Evolutionary conservation across 2,329 filamentous ascomycete species (phyloP).

Genomic region (Ascochyta fabae): DNA sequence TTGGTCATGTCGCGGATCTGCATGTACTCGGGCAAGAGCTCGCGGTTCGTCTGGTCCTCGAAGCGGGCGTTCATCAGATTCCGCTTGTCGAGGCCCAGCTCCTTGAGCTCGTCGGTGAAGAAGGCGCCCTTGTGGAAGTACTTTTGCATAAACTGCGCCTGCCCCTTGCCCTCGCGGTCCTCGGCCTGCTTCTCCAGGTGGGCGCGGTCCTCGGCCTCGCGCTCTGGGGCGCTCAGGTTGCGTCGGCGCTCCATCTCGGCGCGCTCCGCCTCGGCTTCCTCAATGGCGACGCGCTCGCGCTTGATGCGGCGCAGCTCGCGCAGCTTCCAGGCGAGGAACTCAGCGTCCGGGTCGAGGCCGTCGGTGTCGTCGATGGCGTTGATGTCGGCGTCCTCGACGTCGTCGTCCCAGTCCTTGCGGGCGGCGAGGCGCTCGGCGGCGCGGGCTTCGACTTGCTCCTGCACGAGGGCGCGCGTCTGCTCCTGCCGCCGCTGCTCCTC

Average conservation of each 20-base stretch:
- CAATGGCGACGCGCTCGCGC: constrained; percentile 83
- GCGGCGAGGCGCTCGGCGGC: constrained; percentile 75
- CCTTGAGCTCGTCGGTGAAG: constrained; percentile 81
- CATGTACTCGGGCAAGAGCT: constrained; percentile 86
- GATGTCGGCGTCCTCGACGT: constrained; percentile 68
- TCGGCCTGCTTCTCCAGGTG: constrained; percentile 79
- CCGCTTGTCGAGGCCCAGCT: constrained; percentile 76
- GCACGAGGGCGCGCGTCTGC: constrained; percentile 78
- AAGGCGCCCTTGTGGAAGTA: constrained; percentile 98
- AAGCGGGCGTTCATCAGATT: constrained; percentile 87
- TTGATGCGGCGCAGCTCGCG: constrained; percentile 89
- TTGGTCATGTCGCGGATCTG: constrained; percentile 94
- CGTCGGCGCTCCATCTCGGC: constrained; percentile 88
- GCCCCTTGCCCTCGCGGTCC: constrained; percentile 74
- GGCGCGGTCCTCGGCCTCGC: constrained; percentile 81
- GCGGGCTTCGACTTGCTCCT: constrained; percentile 86
- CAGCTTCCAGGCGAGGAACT: constrained; percentile 91
- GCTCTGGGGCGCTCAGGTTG: constrained; percentile 85
- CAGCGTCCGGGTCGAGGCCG: constrained; percentile 82
- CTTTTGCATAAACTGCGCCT: constrained; percentile 90
- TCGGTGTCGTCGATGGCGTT: constrained; percentile 89
- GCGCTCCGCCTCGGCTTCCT: constrained; percentile 80
- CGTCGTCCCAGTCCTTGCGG: constrained; percentile 85
- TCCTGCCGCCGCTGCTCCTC: constrained; percentile 68
- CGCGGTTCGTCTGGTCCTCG: constrained; percentile 83